Evolutionary conservation across 2,329 filamentous ascomycete genomes (phyloP).

Genomic region (Paecilomyces dactylethromorphus): DNA sequence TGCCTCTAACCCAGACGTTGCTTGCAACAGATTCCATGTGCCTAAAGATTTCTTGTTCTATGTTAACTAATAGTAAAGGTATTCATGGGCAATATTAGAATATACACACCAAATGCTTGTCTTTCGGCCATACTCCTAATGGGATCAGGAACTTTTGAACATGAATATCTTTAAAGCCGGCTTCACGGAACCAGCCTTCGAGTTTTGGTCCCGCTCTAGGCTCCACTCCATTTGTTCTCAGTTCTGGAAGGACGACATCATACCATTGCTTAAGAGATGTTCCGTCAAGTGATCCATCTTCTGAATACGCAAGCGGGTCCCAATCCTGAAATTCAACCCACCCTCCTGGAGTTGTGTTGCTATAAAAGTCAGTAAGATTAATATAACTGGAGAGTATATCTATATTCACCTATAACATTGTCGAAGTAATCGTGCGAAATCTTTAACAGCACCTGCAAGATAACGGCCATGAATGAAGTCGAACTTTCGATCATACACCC

Average conservation of each 20-base stretch:
- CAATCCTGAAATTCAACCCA: too few relatives aligned
- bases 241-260: neutral
- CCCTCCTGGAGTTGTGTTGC: too few relatives aligned
- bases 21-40: neutral
- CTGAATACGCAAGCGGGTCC: constrained; percentile 18
- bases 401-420: constrained; percentile 43
- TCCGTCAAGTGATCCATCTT: constrained; percentile 11
- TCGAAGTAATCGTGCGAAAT: constrained; percentile 48
- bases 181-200: too few relatives aligned
- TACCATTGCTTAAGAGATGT: neutral
- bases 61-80: neutral
- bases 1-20: neutral
- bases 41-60: neutral
- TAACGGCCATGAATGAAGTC: constrained; percentile 56
- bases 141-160: neutral
- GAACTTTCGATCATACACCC: constrained; percentile 46
- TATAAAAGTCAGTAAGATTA: too few relatives aligned
- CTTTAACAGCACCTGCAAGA: constrained; percentile 49
- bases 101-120: neutral
- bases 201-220: constrained; percentile 4
- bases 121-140: neutral
- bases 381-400: too few relatives aligned
- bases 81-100: neutral
- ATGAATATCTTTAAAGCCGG: constrained; percentile 2
- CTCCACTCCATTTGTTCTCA: neutral